These are phyloP conservation scores for Phytophthora nicotianae DNA, from an alignment of 352 stramenopile species.

Conservation along the genomic window DNA sequence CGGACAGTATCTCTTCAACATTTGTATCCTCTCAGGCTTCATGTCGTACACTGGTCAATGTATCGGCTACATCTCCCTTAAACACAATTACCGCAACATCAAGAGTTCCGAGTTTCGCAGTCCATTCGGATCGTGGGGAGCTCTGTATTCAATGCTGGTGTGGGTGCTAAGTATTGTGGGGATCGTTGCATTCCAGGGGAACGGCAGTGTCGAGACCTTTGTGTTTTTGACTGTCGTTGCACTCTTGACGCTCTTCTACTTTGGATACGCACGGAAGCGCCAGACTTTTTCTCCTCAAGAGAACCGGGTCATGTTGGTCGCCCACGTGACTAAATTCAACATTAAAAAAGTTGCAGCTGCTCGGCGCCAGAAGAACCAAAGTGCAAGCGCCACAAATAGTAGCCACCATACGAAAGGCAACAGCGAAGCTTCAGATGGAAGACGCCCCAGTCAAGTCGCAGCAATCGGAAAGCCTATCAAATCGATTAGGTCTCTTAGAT, in stretches of 20 bases:
- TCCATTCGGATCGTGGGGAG: slow-evolving; percentile 39
- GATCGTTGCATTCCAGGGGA: slow-evolving; percentile 35
- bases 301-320: slow-evolving; percentile 47
- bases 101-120: slow-evolving; percentile 47
- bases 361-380: slow-evolving; percentile 10
- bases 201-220: slow-evolving; percentile 29
- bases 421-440: slow-evolving; percentile 3
- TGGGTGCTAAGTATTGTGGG: slow-evolving; percentile 38
- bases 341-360: slow-evolving; percentile 30
- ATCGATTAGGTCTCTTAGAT: slow-evolving; percentile 8
- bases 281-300: slow-evolving; percentile 52
- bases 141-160: slow-evolving; percentile 37
- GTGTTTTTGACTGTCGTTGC: slow-evolving; percentile 25
- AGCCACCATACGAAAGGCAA: slow-evolving; percentile 14
- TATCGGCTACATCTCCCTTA: slow-evolving; percentile 49
- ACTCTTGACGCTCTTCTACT: slow-evolving; percentile 41
- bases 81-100: slow-evolving; percentile 50
- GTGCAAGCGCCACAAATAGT: slow-evolving; percentile 1
- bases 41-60: slow-evolving; percentile 51
- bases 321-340: slow-evolving; percentile 54
- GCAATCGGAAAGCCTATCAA: slow-evolving; percentile 7
- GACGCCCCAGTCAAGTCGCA: not conserved
- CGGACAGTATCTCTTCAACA: slow-evolving; percentile 36
- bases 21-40: slow-evolving; percentile 44
- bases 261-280: slow-evolving; percentile 37